A percentile compares a stretch with the other conserved stretches of the same genome.
Evolutionary conservation across 306 rosid species (phyloP).

Genomic region (Fragaria ananassa): DNA sequence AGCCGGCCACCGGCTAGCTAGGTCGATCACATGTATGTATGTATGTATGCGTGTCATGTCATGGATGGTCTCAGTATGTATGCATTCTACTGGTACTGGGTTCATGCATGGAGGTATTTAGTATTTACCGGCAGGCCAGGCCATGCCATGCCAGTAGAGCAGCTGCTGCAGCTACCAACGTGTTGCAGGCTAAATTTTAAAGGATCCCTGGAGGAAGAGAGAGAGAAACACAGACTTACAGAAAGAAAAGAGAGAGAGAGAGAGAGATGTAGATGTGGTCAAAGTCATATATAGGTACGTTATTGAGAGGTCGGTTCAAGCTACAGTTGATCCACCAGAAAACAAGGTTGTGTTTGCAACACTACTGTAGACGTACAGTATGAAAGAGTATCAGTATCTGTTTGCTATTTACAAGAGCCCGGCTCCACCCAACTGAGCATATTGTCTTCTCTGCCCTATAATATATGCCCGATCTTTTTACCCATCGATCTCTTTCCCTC

Average conservation of each 20-base stretch:
- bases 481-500: conserved; percentile 3
- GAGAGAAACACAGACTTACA: not conserved
- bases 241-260: conserved; percentile 2
- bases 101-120: not conserved
- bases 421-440: conserved; percentile 38
- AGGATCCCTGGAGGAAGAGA: conserved; percentile 4
- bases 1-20: not conserved
- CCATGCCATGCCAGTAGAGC: not conserved
- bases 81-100: not conserved
- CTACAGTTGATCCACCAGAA: conserved; percentile 53
- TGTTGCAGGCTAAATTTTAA: conserved; percentile 23
- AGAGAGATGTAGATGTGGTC: conserved; percentile 34
- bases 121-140: not conserved
- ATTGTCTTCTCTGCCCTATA: conserved; percentile 32
- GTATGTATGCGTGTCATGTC: not conserved
- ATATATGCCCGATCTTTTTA: conserved; percentile 17
- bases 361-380: conserved; percentile 27
- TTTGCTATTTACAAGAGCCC: conserved; percentile 42
- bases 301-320: conserved; percentile 62
- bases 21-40: too few relatives aligned
- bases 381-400: conserved; percentile 35
- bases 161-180: not conserved
- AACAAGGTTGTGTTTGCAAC: conserved; percentile 10
- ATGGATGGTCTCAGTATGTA: not conserved
- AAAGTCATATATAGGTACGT: conserved; percentile 22